Evolutionary conservation across 768 basidiomycete genomes (phyloP), one percentile per base, ranked within the genome.

Genomic region (Hygrophoropsis aurantiaca): DNA sequence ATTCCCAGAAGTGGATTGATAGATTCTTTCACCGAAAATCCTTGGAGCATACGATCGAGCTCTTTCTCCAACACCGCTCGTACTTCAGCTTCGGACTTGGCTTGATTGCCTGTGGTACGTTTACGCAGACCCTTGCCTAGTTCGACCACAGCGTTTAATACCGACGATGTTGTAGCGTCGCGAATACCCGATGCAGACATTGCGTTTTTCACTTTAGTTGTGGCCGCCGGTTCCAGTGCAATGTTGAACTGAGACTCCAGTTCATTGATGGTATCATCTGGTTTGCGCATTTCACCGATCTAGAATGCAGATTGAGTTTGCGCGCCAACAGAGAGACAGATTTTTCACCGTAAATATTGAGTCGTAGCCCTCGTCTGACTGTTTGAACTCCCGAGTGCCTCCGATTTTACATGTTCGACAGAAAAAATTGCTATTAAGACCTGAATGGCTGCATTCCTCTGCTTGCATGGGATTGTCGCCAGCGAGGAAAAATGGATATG

Each of bases 391-490:
- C 20, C 65, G 57, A 0, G 62, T 56, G 0, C 74, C 70, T 2
- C 76, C 70, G 13, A 63, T 60, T 34, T 59, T 1, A 37, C 74
- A 77, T 52, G 69, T 72, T 2, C 65, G 53, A 43, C 77, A 80
- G 3, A 59, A 64, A 8, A 58, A 49, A 32, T 77, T 78, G 10
- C 72, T 72, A 1, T 64, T 59, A 0, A 60, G 55, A 1, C 75
- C 72, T 32, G 70, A 72, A 24, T 79, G 77, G 0, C 64, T 62
- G 4, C 59, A 65, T 1, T 55, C 49, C 49, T 73, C 67, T 40
- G 68, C 66, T 48, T 73, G 71, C 32, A 68, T 57, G 0, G 71
- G 74, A 49, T 75, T 75, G 43, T 75, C 70, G 0, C 65, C 70
- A 0, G 66, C 67, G 0, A 52, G 46, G 30, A 65, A 69, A 18